A percentile compares a stretch with the other conserved stretches of the same genome.
Evolutionary conservation across 305 asterid species (phyloP).

Genomic region (Fraxinus ornus): DNA sequence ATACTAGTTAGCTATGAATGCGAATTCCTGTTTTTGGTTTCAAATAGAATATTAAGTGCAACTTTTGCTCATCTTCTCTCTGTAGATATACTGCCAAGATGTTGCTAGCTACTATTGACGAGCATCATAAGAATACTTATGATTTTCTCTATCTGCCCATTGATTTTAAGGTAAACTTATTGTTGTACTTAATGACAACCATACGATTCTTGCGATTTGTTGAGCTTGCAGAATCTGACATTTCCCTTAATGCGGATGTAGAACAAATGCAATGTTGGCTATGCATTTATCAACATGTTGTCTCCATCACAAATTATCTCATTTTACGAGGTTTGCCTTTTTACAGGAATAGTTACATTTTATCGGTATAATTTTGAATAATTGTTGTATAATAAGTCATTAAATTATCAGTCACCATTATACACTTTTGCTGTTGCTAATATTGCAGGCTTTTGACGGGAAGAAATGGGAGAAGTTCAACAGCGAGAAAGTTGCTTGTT

Average conservation of each 20-base stretch:
- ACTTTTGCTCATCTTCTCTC: not conserved
- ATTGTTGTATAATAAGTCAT: not conserved
- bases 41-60: constrained; percentile 8
- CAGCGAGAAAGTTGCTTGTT: constrained; percentile 71
- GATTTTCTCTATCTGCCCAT: constrained; percentile 83
- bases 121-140: constrained; percentile 56
- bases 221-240: not conserved
- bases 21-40: not conserved
- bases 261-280: constrained; percentile 89
- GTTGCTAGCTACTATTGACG: constrained; percentile 69
- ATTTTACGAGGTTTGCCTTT: constrained; percentile 56
- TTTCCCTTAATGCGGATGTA: constrained; percentile 32
- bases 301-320: constrained; percentile 55
- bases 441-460: constrained; percentile 59
- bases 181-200: not conserved
- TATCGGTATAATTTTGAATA: not conserved
- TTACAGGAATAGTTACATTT: not conserved
- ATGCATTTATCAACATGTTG: constrained; percentile 78
- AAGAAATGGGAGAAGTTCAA: constrained; percentile 81
- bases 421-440: not conserved
- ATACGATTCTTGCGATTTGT: not conserved
- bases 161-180: constrained; percentile 63
- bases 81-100: constrained; percentile 80
- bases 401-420: not conserved
- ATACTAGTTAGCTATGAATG: not conserved